Conservation (phyloP, 169 alveolate species). For the Neospora caninum region DNA sequence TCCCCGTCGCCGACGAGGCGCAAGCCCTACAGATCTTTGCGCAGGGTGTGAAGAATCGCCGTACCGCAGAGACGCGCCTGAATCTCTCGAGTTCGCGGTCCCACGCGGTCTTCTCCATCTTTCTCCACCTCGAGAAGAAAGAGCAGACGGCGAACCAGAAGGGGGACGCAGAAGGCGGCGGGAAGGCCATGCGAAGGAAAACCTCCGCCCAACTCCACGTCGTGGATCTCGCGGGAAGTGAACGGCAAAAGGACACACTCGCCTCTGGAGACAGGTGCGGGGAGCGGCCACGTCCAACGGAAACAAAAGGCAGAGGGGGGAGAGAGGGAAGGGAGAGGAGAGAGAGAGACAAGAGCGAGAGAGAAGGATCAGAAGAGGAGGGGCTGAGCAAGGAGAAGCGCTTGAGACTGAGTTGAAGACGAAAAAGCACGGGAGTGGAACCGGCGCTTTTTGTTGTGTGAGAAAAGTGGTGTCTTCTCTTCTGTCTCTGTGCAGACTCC, state of each 20-base stretch:
- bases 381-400: not conserved
- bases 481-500: not conserved
- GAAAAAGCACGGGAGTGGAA: too few species aligned
- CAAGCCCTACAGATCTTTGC: conserved; percentile 21
- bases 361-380: too few species aligned
- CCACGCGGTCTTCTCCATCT: conserved; percentile 45
- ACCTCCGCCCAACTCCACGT: conserved; percentile 39
- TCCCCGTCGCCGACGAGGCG: not conserved
- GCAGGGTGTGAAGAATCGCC: conserved; percentile 34
- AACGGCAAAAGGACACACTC: conserved; percentile 43
- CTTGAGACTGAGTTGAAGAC: too few species aligned
- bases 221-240: conserved; percentile 60
- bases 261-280: conserved; percentile 35
- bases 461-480: too few species aligned
- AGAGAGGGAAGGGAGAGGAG: not conserved
- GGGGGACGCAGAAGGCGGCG: not conserved
- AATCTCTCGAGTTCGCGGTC: conserved; percentile 44
- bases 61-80: conserved; percentile 43
- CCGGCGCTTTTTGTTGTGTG: too few species aligned
- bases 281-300: not conserved
- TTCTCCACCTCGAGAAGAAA: conserved; percentile 18
- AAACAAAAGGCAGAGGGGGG: not conserved
- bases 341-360: not conserved
- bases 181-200: not conserved
- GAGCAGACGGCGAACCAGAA: not conserved